Evolutionary conservation across 306 rosid species (phyloP).

Genomic region (Vachellia collinsii): DNA sequence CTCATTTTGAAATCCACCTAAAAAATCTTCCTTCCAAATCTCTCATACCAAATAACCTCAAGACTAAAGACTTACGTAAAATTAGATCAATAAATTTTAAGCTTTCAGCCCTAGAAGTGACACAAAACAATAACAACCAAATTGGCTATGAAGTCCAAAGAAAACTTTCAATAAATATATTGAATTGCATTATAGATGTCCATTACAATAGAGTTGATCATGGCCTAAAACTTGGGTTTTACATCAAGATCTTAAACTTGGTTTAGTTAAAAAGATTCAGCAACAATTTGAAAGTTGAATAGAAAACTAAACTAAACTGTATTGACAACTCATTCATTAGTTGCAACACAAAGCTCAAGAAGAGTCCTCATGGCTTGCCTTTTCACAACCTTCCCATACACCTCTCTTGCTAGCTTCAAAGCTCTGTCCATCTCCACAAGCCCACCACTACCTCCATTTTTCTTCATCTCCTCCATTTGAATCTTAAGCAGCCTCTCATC

Average conservation of each 20-base stretch:
- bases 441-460: slow-evolving; percentile 42
- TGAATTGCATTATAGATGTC: neutral
- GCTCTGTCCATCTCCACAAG: slow-evolving; percentile 55
- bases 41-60: no score
- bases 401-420: slow-evolving; percentile 67
- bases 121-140: neutral
- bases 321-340: slow-evolving; percentile 31
- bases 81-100: no score
- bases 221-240: slow-evolving; percentile 25
- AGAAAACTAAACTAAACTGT: neutral
- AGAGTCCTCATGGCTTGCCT: slow-evolving; percentile 67
- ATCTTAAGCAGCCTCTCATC: slow-evolving; percentile 75
- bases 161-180: no score
- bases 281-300: neutral
- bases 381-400: slow-evolving; percentile 72
- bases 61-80: no score
- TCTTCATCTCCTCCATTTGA: slow-evolving; percentile 55
- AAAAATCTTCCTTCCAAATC: no score
- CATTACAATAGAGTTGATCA: neutral
- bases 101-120: neutral
- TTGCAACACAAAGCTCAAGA: slow-evolving; percentile 48
- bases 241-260: neutral
- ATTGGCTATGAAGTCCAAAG: neutral
- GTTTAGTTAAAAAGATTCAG: neutral
- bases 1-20: no score